Percentiles rank a stretch among this genome's conserved stretches.
phyloP scores from a whole-genome alignment of 2,329 filamentous ascomycete genomes.

The Exophiala phaeomuriformis region DNA sequence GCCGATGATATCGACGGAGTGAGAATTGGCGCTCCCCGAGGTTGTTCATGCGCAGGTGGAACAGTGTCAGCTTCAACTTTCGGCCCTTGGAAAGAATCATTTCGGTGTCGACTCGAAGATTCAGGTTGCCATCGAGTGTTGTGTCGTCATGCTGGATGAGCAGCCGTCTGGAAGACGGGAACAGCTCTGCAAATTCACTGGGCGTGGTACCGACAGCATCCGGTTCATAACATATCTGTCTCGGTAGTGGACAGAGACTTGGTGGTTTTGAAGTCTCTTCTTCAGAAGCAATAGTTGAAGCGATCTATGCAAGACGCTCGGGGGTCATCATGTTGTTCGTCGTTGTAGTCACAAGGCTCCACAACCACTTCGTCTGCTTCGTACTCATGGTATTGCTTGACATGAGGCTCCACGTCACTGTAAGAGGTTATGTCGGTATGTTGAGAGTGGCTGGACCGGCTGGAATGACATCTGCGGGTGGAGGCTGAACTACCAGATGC shows the following conservation, averaged over 20 bases:
- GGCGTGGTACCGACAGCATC: slow-evolving; percentile 71
- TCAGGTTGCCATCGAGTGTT: slow-evolving; percentile 91
- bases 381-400: slow-evolving; percentile 13
- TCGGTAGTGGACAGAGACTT: slow-evolving; percentile 13
- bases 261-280: slow-evolving; percentile 41
- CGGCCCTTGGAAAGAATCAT: slow-evolving; percentile 51
- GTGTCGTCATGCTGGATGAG: slow-evolving; percentile 85
- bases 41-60: slow-evolving; percentile 93
- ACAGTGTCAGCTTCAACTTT: slow-evolving; percentile 66
- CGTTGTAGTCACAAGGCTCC: slow-evolving; percentile 13
- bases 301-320: slow-evolving; percentile 61
- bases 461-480: slow-evolving; percentile 18
- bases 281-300: slow-evolving; percentile 61
- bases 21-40: slow-evolving; percentile 81
- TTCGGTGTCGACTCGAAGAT: slow-evolving; percentile 77
- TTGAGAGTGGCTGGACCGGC: slow-evolving; percentile 21
- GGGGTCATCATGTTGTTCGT: slow-evolving; percentile 25
- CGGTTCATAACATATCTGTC: slow-evolving; percentile 44
- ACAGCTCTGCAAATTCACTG: slow-evolving; percentile 72
- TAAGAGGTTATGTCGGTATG: slow-evolving; percentile 24
- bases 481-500: slow-evolving; percentile 18
- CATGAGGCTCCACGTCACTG: slow-evolving; percentile 16
- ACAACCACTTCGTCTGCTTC: slow-evolving; percentile 12
- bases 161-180: slow-evolving; percentile 74
- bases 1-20: slow-evolving; percentile 80